A percentile compares a stretch with the other conserved stretches of the same genome.
phyloP scores from a whole-genome alignment of 176 grass and related monocot species.

The Aegilops sharonensis region DNA sequence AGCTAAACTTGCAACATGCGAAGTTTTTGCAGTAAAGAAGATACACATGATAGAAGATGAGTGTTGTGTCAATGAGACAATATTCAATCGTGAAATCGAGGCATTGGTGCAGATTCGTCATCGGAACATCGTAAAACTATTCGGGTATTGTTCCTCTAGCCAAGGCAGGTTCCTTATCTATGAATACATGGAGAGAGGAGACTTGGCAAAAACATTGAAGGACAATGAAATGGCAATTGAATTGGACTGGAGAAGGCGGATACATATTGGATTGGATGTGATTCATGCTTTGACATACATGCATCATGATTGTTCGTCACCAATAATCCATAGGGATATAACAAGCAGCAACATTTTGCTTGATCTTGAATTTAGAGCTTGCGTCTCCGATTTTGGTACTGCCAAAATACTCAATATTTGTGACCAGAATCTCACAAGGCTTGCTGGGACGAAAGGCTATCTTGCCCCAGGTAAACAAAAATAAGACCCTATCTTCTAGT shows the following conservation, averaged over 20 bases:
- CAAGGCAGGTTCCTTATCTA: background rate
- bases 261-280: background rate
- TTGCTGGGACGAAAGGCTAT: too few relatives aligned
- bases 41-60: background rate
- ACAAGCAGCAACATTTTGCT: background rate
- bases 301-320: background rate
- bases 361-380: background rate
- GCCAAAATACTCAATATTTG: accelerated
- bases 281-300: background rate
- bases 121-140: background rate
- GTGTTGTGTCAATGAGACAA: accelerated
- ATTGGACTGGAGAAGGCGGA: background rate
- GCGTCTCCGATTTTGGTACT: background rate
- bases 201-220: background rate
- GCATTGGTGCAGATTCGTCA: background rate
- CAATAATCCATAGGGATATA: background rate
- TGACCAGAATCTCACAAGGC: too few relatives aligned
- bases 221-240: background rate
- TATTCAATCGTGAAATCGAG: background rate
- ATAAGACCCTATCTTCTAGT: background rate
- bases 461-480: too few relatives aligned
- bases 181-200: background rate
- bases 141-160: background rate
- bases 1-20: background rate
- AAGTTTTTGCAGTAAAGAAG: background rate